Percentiles rank a stretch among this genome's conserved stretches.
These are phyloP conservation scores for Amphicarpaea edgeworthii DNA, from an alignment of 306 rosid species.

Conservation along the genomic window DNA sequence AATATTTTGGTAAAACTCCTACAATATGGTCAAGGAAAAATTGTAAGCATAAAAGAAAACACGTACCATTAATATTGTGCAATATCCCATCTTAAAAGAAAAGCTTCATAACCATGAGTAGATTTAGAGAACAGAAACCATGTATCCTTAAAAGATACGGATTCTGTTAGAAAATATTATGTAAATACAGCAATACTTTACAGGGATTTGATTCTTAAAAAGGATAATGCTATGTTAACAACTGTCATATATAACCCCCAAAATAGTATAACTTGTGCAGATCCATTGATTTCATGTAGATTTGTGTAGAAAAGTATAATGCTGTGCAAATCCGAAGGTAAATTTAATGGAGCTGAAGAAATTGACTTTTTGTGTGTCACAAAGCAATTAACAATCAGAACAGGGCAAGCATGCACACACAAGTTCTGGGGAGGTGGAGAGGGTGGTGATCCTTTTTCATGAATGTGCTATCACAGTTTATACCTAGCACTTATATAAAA, in stretches of 20 bases:
- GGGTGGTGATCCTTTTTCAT: neutral
- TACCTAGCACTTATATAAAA: neutral
- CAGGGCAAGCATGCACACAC: neutral
- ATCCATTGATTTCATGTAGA: conserved; percentile 28
- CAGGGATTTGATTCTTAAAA: conserved; percentile 18
- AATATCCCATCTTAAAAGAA: conserved; percentile 15
- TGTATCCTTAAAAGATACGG: conserved; percentile 13
- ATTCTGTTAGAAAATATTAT: conserved; percentile 12
- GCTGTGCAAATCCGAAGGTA: conserved; percentile 4
- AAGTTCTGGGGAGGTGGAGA: neutral
- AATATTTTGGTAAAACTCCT: conserved; percentile 96
- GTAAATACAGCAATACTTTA: conserved; percentile 11
- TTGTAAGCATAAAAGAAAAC: conserved; percentile 17
- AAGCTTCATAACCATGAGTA: conserved; percentile 38
- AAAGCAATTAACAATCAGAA: neutral
- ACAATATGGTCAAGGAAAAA: conserved; percentile 35
- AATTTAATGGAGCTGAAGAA: conserved; percentile 29
- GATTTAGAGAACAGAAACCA: conserved; percentile 8
- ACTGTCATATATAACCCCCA: neutral
- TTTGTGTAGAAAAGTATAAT: conserved; percentile 9
- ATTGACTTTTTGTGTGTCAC: conserved; percentile 1
- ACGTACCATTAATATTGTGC: conserved; percentile 1
- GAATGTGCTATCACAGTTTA: conserved; percentile 11
- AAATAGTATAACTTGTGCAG: neutral
- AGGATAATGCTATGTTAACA: neutral